Percentiles rank a stretch among this genome's conserved stretches.
Evolutionary conservation across 495 filamentous ascomycete species (phyloP).

Genomic region (Rhypophila decipiens): DNA sequence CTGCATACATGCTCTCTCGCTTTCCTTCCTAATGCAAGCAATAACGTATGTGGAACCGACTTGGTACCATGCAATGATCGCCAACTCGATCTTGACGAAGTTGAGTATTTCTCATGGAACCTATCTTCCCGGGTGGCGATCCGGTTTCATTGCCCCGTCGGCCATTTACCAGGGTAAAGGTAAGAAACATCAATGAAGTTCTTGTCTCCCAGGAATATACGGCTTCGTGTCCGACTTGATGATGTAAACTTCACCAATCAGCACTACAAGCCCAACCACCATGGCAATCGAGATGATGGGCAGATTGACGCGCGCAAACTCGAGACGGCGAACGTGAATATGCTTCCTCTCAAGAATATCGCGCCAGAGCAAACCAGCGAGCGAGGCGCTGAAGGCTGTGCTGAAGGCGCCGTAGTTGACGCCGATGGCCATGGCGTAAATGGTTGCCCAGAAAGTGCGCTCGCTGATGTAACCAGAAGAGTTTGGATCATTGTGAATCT

Average conservation of each 20-base stretch:
- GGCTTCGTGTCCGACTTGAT: slow-evolving; percentile 13
- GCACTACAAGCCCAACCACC: slow-evolving; percentile 52
- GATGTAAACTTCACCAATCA: slow-evolving; percentile 56
- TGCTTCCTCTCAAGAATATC: slow-evolving; percentile 59
- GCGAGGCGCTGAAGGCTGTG: slow-evolving; percentile 57
- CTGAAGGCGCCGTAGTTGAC: slow-evolving; percentile 67
- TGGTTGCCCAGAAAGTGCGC: slow-evolving; percentile 58
- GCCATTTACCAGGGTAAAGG: too few species aligned
- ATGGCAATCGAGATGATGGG: slow-evolving; percentile 62
- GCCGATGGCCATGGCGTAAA: slow-evolving; percentile 62
- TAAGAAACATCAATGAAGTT: too few species aligned
- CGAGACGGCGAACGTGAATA: slow-evolving; percentile 49
- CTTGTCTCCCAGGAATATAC: too few species aligned
- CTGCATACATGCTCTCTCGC: too few species aligned
- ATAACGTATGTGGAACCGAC: too few species aligned
- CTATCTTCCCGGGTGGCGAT: too few species aligned
- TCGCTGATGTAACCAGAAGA: slow-evolving; percentile 37
- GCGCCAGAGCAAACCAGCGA: slow-evolving; percentile 61
- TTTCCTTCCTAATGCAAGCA: too few species aligned
- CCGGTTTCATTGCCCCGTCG: too few species aligned
- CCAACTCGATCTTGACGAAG: too few species aligned
- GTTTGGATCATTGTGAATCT: slow-evolving; percentile 41
- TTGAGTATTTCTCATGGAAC: too few species aligned
- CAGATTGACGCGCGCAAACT: slow-evolving; percentile 59
- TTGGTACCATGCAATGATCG: too few species aligned